Percentiles rank a stretch among this genome's conserved stretches.
These are phyloP conservation scores for Solanum hybrid DNA, from an alignment of 305 asterid genomes.

Conservation along the genomic window DNA sequence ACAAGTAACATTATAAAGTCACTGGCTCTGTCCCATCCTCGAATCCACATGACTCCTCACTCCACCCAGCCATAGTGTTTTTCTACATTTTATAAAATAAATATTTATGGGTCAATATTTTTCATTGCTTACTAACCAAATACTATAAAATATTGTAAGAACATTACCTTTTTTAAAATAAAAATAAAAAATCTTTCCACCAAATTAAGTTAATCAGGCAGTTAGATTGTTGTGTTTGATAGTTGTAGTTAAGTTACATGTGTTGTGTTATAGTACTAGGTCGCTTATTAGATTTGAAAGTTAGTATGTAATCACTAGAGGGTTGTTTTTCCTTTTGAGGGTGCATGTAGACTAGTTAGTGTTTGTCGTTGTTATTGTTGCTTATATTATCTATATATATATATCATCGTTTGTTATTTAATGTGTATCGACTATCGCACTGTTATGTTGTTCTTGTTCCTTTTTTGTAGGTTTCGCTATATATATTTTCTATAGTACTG, in stretches of 20 bases:
- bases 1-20: neutral
- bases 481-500: too few species aligned
- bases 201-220: neutral
- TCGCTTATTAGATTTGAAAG: rapidly evolving
- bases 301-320: neutral
- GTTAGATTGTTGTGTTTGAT: neutral
- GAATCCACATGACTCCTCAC: neutral
- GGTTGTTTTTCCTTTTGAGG: neutral
- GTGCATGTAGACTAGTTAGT: neutral
- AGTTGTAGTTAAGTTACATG: neutral
- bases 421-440: neutral
- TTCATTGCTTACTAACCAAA: neutral
- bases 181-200: neutral
- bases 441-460: too few species aligned
- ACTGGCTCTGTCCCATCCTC: neutral
- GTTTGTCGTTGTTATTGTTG: neutral
- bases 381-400: too few species aligned
- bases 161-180: neutral
- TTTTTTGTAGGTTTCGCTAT: too few species aligned
- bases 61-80: neutral
- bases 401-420: too few species aligned
- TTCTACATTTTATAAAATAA: neutral
- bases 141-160: neutral
- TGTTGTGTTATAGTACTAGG: neutral
- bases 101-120: neutral